Base-by-base conservation (phyloP, 2,329 filamentous ascomycete genomes). In the Diplocarpon mali region DNA sequence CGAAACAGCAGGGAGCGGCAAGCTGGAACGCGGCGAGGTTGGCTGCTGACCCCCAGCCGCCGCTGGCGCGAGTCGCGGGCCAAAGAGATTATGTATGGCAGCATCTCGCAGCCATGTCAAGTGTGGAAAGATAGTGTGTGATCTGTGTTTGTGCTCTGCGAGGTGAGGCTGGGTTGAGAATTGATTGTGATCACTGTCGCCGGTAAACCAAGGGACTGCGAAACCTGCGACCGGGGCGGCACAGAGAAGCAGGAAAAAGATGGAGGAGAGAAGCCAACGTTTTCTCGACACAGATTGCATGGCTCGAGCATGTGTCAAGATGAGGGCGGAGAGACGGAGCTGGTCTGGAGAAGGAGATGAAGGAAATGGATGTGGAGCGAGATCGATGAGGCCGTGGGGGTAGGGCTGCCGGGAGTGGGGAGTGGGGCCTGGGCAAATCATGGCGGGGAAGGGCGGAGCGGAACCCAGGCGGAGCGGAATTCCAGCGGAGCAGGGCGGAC, bases 21-120 rank as follows among this genome's bases (percentile, higher is more conserved):
- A 57, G 45, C 49, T 60, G 39, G 43, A 46, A 32, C 44, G 41
- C 9, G 43, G 40, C 27, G 47, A 38, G 28, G 35, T 42, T 14
- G 48, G 40, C 29, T 50, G 53, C 15, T 56, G 40, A 13, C 35
- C 30, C n/a, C 30, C 42, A 17, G 40, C 35, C 56, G 49, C 48
- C 44, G 46, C 29, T 44, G 53, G 57, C 49, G 44, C 57, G 29
- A 27, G 54, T 28, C 63, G 30, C 30, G 4, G 62, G 11, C 72
- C 70, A 46, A 76, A 75, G 35, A 76, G 55, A 24, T 70, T 61
- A 52, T 73, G 70, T 31, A 75, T 64, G 35, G 66, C 65, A 28
- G 64, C 64, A 52, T 76, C 69, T 49, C 73, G 69, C 35, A 76
- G 55, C 64, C 69, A 71, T 28, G 67, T 69, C 44, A 75, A 58